These are phyloP conservation scores for Cicer cuneatum DNA, from an alignment of 306 rosid species.

Conservation along the genomic window DNA sequence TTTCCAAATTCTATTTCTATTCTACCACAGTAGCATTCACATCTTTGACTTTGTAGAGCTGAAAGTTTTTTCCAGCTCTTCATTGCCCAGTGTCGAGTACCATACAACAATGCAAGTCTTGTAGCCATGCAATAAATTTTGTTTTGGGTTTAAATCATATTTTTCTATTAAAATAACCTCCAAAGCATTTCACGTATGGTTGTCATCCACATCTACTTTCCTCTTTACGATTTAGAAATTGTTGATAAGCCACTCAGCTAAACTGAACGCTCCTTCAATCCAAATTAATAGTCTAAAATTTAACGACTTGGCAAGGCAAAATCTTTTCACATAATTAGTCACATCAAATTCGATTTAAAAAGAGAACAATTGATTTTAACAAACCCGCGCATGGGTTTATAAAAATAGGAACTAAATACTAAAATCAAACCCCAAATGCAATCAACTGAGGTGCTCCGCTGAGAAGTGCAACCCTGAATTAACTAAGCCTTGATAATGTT, in stretches of 20 bases:
- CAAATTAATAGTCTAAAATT: background rate
- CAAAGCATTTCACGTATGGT: background rate
- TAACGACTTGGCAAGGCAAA: background rate
- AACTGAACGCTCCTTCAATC: background rate
- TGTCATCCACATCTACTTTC: background rate
- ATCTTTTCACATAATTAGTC: background rate
- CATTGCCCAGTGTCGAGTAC: too few relatives aligned
- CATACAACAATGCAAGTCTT: too few relatives aligned
- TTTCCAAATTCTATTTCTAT: too few relatives aligned
- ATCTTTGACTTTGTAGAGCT: too few relatives aligned
- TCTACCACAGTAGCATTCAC: too few relatives aligned
- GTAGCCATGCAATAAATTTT: too few relatives aligned
- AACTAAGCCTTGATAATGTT: conserved; percentile 18
- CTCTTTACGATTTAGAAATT: background rate
- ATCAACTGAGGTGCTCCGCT: conserved; percentile 1
- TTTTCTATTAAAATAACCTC: background rate
- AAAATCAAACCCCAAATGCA: conserved; percentile 3
- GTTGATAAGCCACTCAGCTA: background rate
- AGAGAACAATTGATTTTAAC: background rate
- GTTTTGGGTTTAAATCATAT: too few relatives aligned
- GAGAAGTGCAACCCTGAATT: conserved; percentile 23
- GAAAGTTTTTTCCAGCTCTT: too few relatives aligned
- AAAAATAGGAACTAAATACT: background rate
- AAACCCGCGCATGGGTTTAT: conserved; percentile 8
- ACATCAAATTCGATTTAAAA: background rate